Base-by-base conservation (phyloP, 805 yeast genomes). In the Barnettozyma populi region DNA sequence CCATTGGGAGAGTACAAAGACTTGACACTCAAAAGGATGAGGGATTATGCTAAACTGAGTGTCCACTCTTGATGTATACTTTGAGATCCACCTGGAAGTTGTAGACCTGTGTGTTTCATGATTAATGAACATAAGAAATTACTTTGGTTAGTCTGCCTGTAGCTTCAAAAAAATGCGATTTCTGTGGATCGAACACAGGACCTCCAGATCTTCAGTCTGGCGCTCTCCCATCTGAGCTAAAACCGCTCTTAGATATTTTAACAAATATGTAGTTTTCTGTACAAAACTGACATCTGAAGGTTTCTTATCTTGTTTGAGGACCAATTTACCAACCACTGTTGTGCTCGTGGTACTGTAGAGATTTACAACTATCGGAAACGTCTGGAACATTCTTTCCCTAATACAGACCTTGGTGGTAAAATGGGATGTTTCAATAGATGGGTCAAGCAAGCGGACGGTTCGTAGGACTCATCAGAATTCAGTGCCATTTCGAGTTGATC, bases 181-280 rank as follows among this genome's bases (percentile, higher is more conserved):
- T 73, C 76, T 78, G 84, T 76, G 86, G 84, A 78, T 80, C 80
- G 86, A 81, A 81, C 85, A 76, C 84, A 78, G 82, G 84, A 79
- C 86, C 86, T 80, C 73, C 81, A 79, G 86, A 80, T 80, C 61
- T 57, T 57, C 60, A 58, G 61, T 57, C 59, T 55, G 53, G 52
- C 59, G 60, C 60, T 58, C 60, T 58, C 60, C 60, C 62, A 54
- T 49, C 60, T 58, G 60, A 58, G 60, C 62, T 57, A 58, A 55
- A 55, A 47, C 61, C 58, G 62, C 62, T 23, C 18, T 35, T 4
- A 6, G 32, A 29, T 29, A 11, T 7, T 27, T 27, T 10, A n/a
- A n/a, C n/a, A n/a, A n/a, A n/a, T n/a, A n/a, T n/a, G n/a, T n/a
- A n/a, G n/a, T n/a, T n/a, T n/a, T n/a, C n/a, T n/a, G n/a, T n/a